Evolutionary conservation across 306 rosid genomes (phyloP).

Genomic region (Vigna hirtella): DNA sequence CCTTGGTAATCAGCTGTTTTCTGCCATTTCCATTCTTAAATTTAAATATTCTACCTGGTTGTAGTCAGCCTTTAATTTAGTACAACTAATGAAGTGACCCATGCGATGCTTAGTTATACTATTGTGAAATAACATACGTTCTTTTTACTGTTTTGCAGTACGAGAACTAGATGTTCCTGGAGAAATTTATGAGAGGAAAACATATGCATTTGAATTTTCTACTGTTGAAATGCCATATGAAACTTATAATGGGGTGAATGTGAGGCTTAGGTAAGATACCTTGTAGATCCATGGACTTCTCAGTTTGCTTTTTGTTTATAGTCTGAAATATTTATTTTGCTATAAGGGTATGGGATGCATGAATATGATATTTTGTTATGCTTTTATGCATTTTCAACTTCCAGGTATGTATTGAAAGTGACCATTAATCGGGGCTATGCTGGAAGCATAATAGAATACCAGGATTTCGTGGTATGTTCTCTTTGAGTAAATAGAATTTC

Average conservation of each 20-base stretch:
- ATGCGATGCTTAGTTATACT: background rate
- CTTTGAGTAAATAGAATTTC: conserved; percentile 23
- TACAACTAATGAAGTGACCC: background rate
- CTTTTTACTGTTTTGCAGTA: conserved; percentile 58
- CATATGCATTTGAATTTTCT: conserved; percentile 93
- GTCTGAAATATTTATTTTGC: conserved; percentile 26
- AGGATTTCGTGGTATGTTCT: conserved; percentile 85
- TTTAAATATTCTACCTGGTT: conserved; percentile 14
- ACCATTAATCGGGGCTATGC: conserved; percentile 95
- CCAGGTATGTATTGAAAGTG: conserved; percentile 94
- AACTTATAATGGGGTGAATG: conserved; percentile 96
- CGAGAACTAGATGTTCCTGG: conserved; percentile 99
- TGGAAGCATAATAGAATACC: conserved; percentile 92
- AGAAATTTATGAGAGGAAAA: conserved; percentile 91
- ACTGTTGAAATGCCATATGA: conserved; percentile 99
- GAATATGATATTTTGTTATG: conserved; percentile 35
- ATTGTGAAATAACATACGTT: conserved; percentile 16
- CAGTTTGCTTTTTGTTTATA: conserved; percentile 32
- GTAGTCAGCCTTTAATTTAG: conserved; percentile 27
- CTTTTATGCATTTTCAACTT: conserved; percentile 42
- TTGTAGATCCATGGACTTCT: conserved; percentile 31
- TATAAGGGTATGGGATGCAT: background rate
- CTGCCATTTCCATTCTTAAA: conserved; percentile 34
- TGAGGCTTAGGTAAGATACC: conserved; percentile 83
- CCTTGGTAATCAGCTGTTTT: conserved; percentile 75